Conservation (phyloP, 108 stramenopile genomes). For the Conticribra guillardii region DNA sequence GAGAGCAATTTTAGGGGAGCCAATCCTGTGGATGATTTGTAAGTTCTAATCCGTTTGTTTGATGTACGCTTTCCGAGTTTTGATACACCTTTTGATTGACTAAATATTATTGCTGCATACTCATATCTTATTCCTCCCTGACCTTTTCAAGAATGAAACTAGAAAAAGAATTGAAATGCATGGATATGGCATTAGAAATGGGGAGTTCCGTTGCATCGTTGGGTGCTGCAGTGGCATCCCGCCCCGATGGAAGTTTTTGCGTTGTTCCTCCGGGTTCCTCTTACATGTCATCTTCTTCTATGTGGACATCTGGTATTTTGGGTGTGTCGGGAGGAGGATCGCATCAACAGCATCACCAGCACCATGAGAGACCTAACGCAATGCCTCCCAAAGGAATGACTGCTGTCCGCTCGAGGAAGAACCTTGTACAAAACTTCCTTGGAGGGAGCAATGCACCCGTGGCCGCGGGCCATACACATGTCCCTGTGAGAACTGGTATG, state of each 20-base stretch:
- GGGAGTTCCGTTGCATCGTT: slow-evolving; percentile 79
- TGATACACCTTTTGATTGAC: not conserved
- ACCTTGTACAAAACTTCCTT: slow-evolving; percentile 75
- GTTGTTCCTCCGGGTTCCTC: slow-evolving; percentile 82
- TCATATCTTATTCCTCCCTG: too few species aligned
- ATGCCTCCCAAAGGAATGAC: slow-evolving; percentile 30
- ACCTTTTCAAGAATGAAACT: slow-evolving; percentile 74
- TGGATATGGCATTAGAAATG: slow-evolving; percentile 84
- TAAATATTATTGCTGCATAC: too few species aligned
- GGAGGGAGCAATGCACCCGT: slow-evolving; percentile 22
- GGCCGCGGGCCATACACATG: too few species aligned
- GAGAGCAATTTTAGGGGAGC: slow-evolving; percentile 8
- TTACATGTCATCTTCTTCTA: slow-evolving; percentile 68
- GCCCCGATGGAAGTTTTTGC: slow-evolving; percentile 79
- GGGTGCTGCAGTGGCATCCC: slow-evolving; percentile 52
- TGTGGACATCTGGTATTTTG: slow-evolving; percentile 50
- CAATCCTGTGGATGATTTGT: slow-evolving; percentile 54
- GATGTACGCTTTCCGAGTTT: not conserved
- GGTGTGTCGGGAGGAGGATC: slow-evolving; percentile 22
- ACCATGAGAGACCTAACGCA: slow-evolving; percentile 12
- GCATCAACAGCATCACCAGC: slow-evolving; percentile 26
- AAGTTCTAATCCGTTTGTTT: not conserved
- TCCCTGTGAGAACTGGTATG: too few species aligned
- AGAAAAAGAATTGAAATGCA: slow-evolving; percentile 78
- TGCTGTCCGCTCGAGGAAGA: slow-evolving; percentile 70